Conservation (phyloP, 306 rosid genomes). For the Corylus heterophylla region DNA sequence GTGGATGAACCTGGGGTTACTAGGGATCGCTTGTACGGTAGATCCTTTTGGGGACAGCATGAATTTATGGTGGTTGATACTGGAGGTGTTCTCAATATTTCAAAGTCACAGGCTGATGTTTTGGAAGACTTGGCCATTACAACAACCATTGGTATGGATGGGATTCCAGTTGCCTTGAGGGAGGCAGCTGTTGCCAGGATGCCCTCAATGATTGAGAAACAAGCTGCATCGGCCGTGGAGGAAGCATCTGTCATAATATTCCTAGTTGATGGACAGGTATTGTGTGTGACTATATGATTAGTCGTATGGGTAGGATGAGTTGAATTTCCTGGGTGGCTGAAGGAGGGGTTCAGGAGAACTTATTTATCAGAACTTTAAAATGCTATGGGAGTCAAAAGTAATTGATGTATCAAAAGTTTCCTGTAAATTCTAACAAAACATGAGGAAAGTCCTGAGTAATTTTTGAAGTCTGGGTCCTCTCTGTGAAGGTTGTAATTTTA, state of each 20-base stretch:
- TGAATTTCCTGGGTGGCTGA: no score
- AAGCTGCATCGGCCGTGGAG: slow-evolving; percentile 86
- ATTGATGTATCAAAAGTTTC: background rate
- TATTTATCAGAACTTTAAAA: no score
- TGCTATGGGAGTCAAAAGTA: no score
- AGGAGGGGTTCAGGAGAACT: no score
- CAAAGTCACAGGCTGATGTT: slow-evolving; percentile 75
- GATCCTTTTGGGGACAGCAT: slow-evolving; percentile 83
- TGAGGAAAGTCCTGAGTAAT: slow-evolving; percentile 1
- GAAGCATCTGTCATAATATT: slow-evolving; percentile 86
- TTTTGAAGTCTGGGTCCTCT: slow-evolving; percentile 6
- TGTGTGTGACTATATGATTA: slow-evolving; percentile 14
- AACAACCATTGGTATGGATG: slow-evolving; percentile 96
- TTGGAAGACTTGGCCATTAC: slow-evolving; percentile 84
- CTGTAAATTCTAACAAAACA: background rate
- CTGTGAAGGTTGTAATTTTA: slow-evolving; percentile 22
- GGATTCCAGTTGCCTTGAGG: slow-evolving; percentile 82
- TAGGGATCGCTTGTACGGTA: slow-evolving; percentile 93
- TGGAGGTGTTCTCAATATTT: slow-evolving; percentile 85
- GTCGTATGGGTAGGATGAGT: no score
- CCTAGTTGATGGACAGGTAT: slow-evolving; percentile 92
- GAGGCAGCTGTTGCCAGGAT: slow-evolving; percentile 95
- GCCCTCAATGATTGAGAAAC: slow-evolving; percentile 98
- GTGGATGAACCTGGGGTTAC: slow-evolving; percentile 99
- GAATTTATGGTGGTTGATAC: slow-evolving; percentile 98